phyloP scores from a whole-genome alignment of 2,329 filamentous ascomycete species.

The Neonectria hederae region DNA sequence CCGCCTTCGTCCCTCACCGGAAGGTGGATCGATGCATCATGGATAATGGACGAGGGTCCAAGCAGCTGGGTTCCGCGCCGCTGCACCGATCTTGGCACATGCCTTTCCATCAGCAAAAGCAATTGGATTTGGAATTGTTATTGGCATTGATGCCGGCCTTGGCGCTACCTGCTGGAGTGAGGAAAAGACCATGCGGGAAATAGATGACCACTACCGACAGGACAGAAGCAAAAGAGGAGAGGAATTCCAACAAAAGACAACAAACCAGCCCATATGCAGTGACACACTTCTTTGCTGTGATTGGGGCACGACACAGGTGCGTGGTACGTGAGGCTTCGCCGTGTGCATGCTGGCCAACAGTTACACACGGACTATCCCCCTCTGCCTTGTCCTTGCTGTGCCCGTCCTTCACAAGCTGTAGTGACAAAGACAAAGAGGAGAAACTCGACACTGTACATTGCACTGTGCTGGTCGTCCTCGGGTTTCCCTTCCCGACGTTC shows the following conservation, averaged over 20 bases:
- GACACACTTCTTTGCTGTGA: background rate
- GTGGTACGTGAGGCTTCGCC: background rate
- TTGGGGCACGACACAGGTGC: background rate
- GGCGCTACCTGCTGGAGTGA: background rate
- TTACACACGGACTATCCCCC: background rate
- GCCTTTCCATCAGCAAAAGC: conserved; percentile 3
- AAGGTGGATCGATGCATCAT: background rate
- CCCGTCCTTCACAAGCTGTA: background rate
- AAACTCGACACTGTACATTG: background rate
- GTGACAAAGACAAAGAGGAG: background rate
- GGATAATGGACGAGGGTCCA: conserved; percentile 2
- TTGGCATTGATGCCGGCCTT: background rate
- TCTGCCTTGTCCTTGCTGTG: background rate
- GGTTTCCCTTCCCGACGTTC: background rate
- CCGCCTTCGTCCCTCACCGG: background rate
- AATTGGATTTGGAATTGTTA: background rate
- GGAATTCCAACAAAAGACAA: background rate
- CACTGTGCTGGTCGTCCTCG: background rate
- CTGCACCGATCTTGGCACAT: background rate
- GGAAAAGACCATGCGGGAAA: no score
- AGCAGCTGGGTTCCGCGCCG: background rate
- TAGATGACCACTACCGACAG: no score
- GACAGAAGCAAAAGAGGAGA: no score
- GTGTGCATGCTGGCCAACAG: background rate
- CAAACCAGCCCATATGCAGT: background rate